Conservation (phyloP, 306 rosid species). For the Fragaria nilgerrensis region DNA sequence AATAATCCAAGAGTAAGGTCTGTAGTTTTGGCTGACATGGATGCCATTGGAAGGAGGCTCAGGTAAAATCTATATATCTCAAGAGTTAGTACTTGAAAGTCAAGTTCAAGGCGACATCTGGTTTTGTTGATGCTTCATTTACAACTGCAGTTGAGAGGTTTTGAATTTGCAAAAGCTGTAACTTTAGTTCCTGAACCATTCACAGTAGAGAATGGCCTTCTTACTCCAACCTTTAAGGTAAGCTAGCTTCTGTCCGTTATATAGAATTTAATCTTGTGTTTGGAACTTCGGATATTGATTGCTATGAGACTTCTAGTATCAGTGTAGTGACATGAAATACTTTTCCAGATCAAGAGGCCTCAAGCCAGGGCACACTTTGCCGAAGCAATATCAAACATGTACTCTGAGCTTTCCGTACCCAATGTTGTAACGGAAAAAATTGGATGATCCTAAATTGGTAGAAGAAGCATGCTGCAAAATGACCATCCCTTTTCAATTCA, state of each 20-base stretch:
- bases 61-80: slow-evolving; percentile 39
- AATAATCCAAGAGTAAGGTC: slow-evolving; percentile 67
- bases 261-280: neutral
- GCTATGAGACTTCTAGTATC: neutral
- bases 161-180: slow-evolving; percentile 79
- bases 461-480: neutral
- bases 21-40: slow-evolving; percentile 81
- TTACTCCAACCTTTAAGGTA: slow-evolving; percentile 89
- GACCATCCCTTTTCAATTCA: neutral
- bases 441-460: slow-evolving; percentile 10
- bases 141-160: slow-evolving; percentile 77
- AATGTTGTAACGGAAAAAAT: slow-evolving; percentile 39
- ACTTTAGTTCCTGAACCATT: slow-evolving; percentile 71
- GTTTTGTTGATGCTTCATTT: slow-evolving; percentile 4
- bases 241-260: slow-evolving; percentile 1
- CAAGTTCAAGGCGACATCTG: neutral
- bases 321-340: slow-evolving; percentile 10
- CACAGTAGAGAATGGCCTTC: slow-evolving; percentile 68
- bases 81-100: slow-evolving; percentile 1
- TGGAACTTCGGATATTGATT: neutral
- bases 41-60: slow-evolving; percentile 73
- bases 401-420: slow-evolving; percentile 51
- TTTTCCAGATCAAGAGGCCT: slow-evolving; percentile 74
- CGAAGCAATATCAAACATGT: slow-evolving; percentile 70
- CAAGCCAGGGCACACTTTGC: slow-evolving; percentile 73